Evolutionary conservation across 352 stramenopile species (phyloP).

Genomic region (Globisporangium lucens): DNA sequence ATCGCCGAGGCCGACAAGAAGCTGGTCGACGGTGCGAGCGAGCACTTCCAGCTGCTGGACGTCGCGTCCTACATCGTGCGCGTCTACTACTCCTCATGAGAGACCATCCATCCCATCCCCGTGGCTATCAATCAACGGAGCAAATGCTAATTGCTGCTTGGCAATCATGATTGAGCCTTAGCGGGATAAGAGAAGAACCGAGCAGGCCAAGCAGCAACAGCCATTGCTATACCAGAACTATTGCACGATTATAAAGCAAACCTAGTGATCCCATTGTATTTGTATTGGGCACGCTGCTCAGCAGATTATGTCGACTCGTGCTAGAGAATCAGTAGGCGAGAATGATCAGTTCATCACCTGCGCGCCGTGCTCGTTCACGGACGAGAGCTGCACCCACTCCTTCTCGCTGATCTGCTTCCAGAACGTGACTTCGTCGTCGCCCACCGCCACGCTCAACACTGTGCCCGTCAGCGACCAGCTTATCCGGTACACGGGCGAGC

Average conservation of each 20-base stretch:
- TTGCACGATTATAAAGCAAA: neutral
- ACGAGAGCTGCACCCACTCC: constrained; percentile 72
- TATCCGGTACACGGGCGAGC: constrained; percentile 73
- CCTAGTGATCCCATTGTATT: neutral
- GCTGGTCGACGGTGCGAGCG: constrained; percentile 95
- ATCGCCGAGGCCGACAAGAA: constrained; percentile 96
- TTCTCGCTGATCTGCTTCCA: constrained; percentile 71
- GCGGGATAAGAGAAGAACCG: neutral
- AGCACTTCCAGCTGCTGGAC: constrained; percentile 96
- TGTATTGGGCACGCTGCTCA: neutral
- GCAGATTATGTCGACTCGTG: neutral
- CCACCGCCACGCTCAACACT: constrained; percentile 21
- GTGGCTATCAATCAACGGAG: neutral
- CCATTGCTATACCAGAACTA: neutral
- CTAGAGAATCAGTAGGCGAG: too few relatives aligned
- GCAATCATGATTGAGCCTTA: neutral
- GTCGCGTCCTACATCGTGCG: constrained; percentile 88
- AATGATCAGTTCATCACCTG: constrained; percentile 17
- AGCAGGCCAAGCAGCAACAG: neutral
- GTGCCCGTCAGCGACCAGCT: constrained; percentile 64
- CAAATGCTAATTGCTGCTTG: neutral
- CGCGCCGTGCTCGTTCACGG: constrained; percentile 65
- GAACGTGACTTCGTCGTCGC: constrained; percentile 44
- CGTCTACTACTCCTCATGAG: constrained; percentile 46
- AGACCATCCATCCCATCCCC: neutral